Percentiles rank a stretch among this genome's conserved stretches.
Conservation (phyloP, 176 grass and related monocot species). For the Hyparrhenia diplandra region DNA sequence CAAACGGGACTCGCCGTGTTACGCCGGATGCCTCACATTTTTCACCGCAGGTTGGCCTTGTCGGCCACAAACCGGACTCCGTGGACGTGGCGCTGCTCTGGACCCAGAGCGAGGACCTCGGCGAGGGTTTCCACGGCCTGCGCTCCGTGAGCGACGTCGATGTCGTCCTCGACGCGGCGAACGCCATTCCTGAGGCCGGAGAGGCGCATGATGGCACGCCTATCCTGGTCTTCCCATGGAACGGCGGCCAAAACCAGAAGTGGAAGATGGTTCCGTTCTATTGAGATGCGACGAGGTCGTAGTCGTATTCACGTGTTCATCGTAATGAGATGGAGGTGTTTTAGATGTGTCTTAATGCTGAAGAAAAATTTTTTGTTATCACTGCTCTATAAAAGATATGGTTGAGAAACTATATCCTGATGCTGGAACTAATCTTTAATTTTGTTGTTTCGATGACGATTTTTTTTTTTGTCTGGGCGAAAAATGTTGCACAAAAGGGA, state of each 20-base stretch:
- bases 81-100: constrained; percentile 24
- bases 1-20: too few relatives aligned
- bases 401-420: too few relatives aligned
- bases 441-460: too few relatives aligned
- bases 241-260: neutral
- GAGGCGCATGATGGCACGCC: neutral
- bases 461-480: too few relatives aligned
- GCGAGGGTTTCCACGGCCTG: neutral
- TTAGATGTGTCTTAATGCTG: too few relatives aligned
- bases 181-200: neutral
- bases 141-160: neutral
- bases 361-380: too few relatives aligned
- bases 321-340: too few relatives aligned
- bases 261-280: neutral
- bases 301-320: too few relatives aligned
- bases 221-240: neutral
- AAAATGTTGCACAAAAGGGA: neutral
- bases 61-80: neutral
- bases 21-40: too few relatives aligned
- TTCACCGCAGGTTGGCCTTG: neutral
- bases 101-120: constrained; percentile 5
- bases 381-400: too few relatives aligned
- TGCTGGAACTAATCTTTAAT: too few relatives aligned
- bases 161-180: neutral
- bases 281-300: too few relatives aligned